Base-by-base conservation (phyloP, 2,329 filamentous ascomycete genomes). In the Mycosphaerella arachidis region DNA sequence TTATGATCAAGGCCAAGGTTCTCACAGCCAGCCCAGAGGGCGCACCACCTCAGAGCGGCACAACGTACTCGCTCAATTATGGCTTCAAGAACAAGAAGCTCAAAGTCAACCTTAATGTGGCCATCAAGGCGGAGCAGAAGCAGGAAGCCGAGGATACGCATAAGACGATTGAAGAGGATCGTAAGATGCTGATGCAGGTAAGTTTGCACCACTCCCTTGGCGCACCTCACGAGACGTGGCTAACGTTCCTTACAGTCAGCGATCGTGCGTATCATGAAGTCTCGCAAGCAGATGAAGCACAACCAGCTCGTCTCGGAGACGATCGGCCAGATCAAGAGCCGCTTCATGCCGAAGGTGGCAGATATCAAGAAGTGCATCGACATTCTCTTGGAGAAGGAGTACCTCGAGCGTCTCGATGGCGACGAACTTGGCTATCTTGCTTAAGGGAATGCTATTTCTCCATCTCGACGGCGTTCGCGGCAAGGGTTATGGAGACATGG, bases 321-420 rank as follows among this genome's bases (percentile, higher is more conserved):
- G 27, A 97, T 99, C 75, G 89, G 88, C 72, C 94, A 97, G 77
- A 97, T 99, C 75, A 91, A 90, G 74, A 87, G 86, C 46, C 90
- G 94, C 45, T 99, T 99, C 77, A 87, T 92, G 59, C 94, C 94
- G 45, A 96, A 96, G 78, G 84, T 99, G 31, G 82, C 86, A 16
- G 94, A 99, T 69, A 99, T 99, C 84, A 99, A 99, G 82, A 99
- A 97, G 81, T 97, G 94, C 77, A 97, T 99, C 74, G 94, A 99
- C 77, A 96, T 96, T 66, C 83, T 99, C 45, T 87, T 99, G 66
- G 94, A 99, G 81, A 99, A 99, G 82, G 94, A 99, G 76, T 99
- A 99, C 72, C 85, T 99, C 53, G 94, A 99, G 81, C 90, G 94
- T 59, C 79, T 97, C 60, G 94, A 97, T 52, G 92, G 91, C 57